Conservation (phyloP, 176 grass and related monocot species). For the Chloris gayana region DNA sequence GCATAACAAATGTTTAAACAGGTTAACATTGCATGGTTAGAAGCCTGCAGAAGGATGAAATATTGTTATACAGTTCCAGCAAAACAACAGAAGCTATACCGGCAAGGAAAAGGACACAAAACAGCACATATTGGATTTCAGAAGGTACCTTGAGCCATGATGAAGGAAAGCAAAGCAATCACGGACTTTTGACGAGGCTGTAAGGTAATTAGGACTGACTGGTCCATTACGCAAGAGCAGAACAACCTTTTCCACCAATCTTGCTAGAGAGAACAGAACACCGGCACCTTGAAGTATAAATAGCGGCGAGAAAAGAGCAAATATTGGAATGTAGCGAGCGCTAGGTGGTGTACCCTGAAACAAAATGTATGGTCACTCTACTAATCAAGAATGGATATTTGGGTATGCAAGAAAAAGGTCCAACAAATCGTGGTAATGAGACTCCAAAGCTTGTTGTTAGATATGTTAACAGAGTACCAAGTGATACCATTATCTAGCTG, state of each 20-base stretch:
- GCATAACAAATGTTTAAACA: slow-evolving; percentile 34
- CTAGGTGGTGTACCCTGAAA: slow-evolving; percentile 84
- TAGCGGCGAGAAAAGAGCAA: slow-evolving; percentile 83
- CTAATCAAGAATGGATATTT: slow-evolving; percentile 15
- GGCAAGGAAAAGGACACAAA: slow-evolving; percentile 29
- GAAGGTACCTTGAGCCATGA: slow-evolving; percentile 88
- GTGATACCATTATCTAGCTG: neutral
- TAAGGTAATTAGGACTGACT: slow-evolving; percentile 68
- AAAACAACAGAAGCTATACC: slow-evolving; percentile 16
- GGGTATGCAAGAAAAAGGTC: neutral
- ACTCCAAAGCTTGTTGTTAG: neutral
- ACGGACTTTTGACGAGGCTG: slow-evolving; percentile 64
- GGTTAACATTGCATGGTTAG: slow-evolving; percentile 1
- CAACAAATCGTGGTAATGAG: too few species aligned
- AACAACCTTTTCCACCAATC: slow-evolving; percentile 92
- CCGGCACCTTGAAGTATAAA: slow-evolving; percentile 91
- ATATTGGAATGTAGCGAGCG: slow-evolving; percentile 79
- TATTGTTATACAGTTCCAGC: slow-evolving; percentile 23
- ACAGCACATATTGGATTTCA: slow-evolving; percentile 8
- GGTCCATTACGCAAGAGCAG: slow-evolving; percentile 74
- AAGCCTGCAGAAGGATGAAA: slow-evolving; percentile 7
- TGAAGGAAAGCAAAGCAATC: slow-evolving; percentile 95
- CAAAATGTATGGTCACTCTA: slow-evolving; percentile 28
- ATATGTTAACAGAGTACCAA: slow-evolving; percentile 5
- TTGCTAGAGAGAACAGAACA: slow-evolving; percentile 74